Base-by-base conservation (phyloP, 371 early-diverging fungal species). In the Lichtheimia ramosa region DNA sequence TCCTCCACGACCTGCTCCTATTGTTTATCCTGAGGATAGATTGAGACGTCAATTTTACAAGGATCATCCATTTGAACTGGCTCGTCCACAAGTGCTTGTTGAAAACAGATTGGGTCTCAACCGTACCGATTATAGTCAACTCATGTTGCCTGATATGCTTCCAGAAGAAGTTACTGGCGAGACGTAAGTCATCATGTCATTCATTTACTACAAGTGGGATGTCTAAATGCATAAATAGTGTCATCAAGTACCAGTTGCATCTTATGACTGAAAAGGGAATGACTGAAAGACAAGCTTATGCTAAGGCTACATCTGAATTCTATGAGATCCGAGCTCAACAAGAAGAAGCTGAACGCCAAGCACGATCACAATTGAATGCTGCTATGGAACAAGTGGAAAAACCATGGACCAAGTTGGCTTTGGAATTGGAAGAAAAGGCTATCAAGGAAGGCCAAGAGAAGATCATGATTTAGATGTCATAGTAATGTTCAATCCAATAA, bases 11-110 rank as follows among this genome's bases (percentile, higher is more conserved):
- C 87, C 90, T 48, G 86, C 78, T 25, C 70, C 67, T 51, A 93
- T 96, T 51, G 87, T 83, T 25, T 96, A 93, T 63, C 92, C 92
- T n/a, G 95, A 95, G 75, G 96, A 96, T 70, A 66, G 65, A 62
- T 79, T 96, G 56, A 85, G 96, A 63, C 68, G 81, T 56, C 85
- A 82, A 53, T 96, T 96, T 65, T 96, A 91, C 73, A 80, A 83
- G 63, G 90, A 93, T 78, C 96, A 96, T 69, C 95, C 95, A 18
- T 92, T 88, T 68, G 96, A 96, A 76, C 72, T 89, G 59, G 68
- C 81, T 21, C 79, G 89, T 58, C 93, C 95, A 24, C 70, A 81
- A 28, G 65, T 80, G 7, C 62, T 92, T 49, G 81, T 86, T 3
- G 89, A 91, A 67, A 73, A 74, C 21, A 77, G 79, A 8, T 69